Evolutionary conservation across 1,139 yeast species (phyloP).

Genomic region (Waltiozyma sp.): DNA sequence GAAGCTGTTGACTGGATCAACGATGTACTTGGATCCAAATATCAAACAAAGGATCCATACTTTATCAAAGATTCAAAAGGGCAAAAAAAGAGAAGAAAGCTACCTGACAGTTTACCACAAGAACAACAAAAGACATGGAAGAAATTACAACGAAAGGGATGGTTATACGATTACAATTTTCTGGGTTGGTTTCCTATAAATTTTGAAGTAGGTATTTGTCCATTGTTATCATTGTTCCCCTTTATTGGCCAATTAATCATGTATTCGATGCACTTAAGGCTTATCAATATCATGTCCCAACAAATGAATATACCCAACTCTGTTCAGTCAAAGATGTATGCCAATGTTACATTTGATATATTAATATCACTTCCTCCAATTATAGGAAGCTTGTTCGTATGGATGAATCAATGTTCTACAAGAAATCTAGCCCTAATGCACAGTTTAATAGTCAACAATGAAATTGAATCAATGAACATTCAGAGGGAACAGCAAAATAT

Average conservation of each 20-base stretch:
- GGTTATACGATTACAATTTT: constrained; percentile 73
- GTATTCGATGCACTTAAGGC: constrained; percentile 65
- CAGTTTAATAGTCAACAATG: constrained; percentile 17
- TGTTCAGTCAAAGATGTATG: constrained; percentile 56
- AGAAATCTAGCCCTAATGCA: constrained; percentile 75
- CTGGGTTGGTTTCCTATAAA: constrained; percentile 73
- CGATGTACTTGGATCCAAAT: constrained; percentile 50
- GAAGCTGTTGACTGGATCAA: constrained; percentile 46
- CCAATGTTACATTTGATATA: constrained; percentile 63
- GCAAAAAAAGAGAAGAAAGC: constrained; percentile 38
- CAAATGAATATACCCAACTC: constrained; percentile 48
- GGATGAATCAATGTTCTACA: constrained; percentile 83
- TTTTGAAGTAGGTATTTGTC: constrained; percentile 70
- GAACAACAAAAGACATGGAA: constrained; percentile 64
- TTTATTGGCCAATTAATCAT: constrained; percentile 70
- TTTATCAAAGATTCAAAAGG: constrained; percentile 41
- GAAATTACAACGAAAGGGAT: constrained; percentile 60
- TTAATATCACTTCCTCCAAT: constrained; percentile 69
- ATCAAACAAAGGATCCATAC: constrained; percentile 62
- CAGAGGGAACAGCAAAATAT: background rate
- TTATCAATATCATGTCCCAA: constrained; percentile 47
- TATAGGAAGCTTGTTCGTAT: constrained; percentile 62
- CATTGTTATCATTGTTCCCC: constrained; percentile 58
- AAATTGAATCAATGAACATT: constrained; percentile 2
- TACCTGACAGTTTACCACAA: constrained; percentile 49